phyloP scores from a whole-genome alignment of 306 rosid species.

The Sicyos edulis region DNA sequence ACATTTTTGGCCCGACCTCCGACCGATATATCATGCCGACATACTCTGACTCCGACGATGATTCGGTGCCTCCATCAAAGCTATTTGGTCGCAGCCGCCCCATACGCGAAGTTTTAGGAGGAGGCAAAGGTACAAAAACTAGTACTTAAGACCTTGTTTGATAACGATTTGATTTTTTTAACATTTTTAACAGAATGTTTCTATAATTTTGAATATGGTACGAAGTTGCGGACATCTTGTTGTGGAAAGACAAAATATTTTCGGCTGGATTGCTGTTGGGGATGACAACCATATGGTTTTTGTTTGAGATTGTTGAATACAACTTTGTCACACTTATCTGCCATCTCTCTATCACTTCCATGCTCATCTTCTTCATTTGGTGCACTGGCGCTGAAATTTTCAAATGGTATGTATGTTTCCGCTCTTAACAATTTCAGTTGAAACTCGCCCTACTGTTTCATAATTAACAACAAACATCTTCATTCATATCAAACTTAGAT shows the following conservation, averaged over 20 bases:
- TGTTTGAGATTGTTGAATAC: conserved; percentile 69
- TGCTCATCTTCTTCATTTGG: conserved; percentile 69
- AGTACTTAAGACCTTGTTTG: background rate
- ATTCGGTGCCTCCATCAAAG: background rate
- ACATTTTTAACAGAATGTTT: too few relatives aligned
- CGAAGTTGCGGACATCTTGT: conserved; percentile 64
- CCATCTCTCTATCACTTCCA: conserved; percentile 52
- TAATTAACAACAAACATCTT: too few relatives aligned
- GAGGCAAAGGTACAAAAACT: background rate
- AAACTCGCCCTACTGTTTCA: too few relatives aligned
- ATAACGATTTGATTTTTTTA: too few relatives aligned
- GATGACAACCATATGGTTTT: conserved; percentile 62
- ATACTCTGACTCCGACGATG: conserved; percentile 16
- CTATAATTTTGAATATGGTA: conserved; percentile 13
- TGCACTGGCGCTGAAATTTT: conserved; percentile 40
- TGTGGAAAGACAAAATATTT: conserved; percentile 49
- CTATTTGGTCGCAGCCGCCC: conserved; percentile 10
- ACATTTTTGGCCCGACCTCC: background rate
- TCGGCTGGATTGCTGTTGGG: conserved; percentile 55
- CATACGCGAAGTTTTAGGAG: background rate
- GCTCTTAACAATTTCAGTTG: too few relatives aligned
- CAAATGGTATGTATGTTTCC: conserved; percentile 37
- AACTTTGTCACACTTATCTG: conserved; percentile 57
- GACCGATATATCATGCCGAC: background rate
- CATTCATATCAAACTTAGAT: too few relatives aligned